Conservation (phyloP, 164 flowering plant species). For the Stephania yunnanensis region DNA sequence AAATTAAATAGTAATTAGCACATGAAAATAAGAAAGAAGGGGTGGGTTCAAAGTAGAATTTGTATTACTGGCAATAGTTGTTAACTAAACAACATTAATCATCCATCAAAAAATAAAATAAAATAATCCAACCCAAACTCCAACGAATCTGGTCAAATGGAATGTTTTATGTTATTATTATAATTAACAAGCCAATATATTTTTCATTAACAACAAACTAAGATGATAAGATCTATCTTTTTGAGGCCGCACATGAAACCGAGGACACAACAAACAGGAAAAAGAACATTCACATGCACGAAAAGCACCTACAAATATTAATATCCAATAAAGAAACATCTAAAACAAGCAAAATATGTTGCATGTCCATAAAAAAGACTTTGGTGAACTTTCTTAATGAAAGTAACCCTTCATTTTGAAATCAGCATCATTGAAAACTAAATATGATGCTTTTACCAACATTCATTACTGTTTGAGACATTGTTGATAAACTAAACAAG, state of each 20-base stretch:
- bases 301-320: no score
- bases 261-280: background rate
- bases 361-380: background rate
- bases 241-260: background rate
- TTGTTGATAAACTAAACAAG: background rate
- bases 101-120: background rate
- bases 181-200: background rate
- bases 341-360: background rate
- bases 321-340: background rate
- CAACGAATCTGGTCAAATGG: background rate
- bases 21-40: background rate
- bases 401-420: no score
- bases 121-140: background rate
- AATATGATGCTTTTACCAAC: no score
- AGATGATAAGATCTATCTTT: background rate
- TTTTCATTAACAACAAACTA: background rate
- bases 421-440: no score
- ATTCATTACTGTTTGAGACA: background rate
- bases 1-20: constrained; percentile 4
- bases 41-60: background rate
- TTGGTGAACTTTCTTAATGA: background rate
- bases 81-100: background rate
- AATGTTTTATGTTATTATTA: no score
- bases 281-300: background rate
- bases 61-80: background rate